Conservation (phyloP, 441 rosid species). For the Raphanus hybrid region DNA sequence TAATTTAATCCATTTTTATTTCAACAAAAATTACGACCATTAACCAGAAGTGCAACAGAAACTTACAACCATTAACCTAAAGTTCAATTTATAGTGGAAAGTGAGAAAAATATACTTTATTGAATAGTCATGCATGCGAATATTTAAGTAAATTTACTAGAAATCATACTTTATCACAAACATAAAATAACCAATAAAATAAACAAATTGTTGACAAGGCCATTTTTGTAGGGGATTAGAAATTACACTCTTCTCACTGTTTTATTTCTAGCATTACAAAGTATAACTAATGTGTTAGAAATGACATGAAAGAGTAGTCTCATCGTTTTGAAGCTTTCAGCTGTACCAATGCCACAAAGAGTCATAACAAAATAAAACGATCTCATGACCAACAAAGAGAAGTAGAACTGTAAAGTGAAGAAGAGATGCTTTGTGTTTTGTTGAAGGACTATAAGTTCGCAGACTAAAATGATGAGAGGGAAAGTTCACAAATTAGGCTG, state of each 20-base stretch:
- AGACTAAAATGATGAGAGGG: constrained; percentile 25
- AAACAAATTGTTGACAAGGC: neutral
- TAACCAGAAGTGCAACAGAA: constrained; percentile 3
- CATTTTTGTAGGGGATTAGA: neutral
- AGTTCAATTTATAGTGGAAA: constrained; percentile 9
- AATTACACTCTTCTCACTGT: neutral
- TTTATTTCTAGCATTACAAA: neutral
- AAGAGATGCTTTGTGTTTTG: constrained; percentile 22
- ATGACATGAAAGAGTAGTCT: neutral
- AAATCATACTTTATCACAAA: neutral
- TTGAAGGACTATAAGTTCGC: constrained; percentile 13
- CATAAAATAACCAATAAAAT: neutral
- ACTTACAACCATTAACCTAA: neutral
- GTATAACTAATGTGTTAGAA: constrained; percentile 2
- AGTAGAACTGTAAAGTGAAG: constrained; percentile 3
- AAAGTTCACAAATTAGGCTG: constrained; percentile 30
- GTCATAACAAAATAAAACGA: neutral
- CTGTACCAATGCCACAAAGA: neutral
- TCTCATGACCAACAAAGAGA: constrained; percentile 20
- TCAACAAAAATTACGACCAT: constrained; percentile 17
- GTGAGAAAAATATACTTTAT: neutral
- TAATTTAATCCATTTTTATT: constrained; percentile 22
- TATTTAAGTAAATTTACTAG: neutral
- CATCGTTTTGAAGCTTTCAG: neutral
- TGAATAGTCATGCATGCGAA: neutral